Conservation (phyloP, 495 filamentous ascomycete genomes). For the Chaetomidium leptoderma region DNA sequence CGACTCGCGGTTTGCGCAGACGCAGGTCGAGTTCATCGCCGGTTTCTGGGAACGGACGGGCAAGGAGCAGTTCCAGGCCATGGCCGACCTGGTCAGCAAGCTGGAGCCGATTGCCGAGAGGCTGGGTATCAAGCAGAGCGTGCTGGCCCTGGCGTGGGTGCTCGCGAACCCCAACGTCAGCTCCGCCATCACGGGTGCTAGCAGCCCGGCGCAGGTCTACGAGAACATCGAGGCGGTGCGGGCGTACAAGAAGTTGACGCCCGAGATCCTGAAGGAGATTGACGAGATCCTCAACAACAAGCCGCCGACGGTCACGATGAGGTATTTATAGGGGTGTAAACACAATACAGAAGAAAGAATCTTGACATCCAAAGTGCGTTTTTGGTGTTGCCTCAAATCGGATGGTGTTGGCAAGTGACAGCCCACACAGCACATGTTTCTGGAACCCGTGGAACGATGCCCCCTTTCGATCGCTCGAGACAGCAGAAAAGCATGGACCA, state of each 20-base stretch:
- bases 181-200: constrained; percentile 74
- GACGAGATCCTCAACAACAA: constrained; percentile 45
- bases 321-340: constrained; percentile 14
- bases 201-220: constrained; percentile 64
- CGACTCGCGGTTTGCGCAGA: constrained; percentile 50
- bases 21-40: constrained; percentile 45
- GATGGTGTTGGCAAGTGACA: constrained; percentile 12
- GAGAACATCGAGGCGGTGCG: constrained; percentile 64
- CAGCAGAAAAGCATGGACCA: not conserved
- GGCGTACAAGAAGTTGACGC: constrained; percentile 56
- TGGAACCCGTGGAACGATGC: constrained; percentile 15
- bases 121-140: constrained; percentile 59
- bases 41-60: constrained; percentile 43
- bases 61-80: constrained; percentile 44
- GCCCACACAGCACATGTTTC: constrained; percentile 9
- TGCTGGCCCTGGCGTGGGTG: constrained; percentile 74
- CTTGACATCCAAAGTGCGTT: not conserved
- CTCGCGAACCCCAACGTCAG: constrained; percentile 71
- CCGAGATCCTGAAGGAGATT: constrained; percentile 65
- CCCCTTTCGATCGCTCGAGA: constrained; percentile 1
- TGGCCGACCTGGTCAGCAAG: constrained; percentile 44
- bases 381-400: not conserved
- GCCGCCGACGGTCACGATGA: constrained; percentile 26
- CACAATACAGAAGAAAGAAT: not conserved
- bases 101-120: constrained; percentile 62